phyloP scores from a whole-genome alignment of 306 rosid species.

The Sophora flavescens region DNA sequence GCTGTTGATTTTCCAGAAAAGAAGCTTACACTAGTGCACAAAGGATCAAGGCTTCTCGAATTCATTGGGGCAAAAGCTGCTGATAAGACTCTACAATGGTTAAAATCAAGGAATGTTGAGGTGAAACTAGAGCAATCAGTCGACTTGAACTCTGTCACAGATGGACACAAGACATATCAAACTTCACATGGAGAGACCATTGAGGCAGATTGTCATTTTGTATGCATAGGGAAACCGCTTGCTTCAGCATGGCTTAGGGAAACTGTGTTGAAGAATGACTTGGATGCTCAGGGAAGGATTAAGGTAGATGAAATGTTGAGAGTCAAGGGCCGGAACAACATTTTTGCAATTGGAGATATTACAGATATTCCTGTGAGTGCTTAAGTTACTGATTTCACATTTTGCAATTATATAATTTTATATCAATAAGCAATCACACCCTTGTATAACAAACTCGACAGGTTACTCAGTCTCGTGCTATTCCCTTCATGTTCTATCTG shows the following conservation, averaged over 20 bases:
- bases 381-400: conserved; percentile 18
- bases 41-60: conserved; percentile 76
- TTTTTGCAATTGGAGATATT: conserved; percentile 85
- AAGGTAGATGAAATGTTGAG: conserved; percentile 70
- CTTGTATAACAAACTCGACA: conserved; percentile 24
- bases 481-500: conserved; percentile 6
- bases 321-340: conserved; percentile 64
- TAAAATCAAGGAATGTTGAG: conserved; percentile 64
- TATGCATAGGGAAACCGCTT: conserved; percentile 63
- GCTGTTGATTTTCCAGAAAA: conserved; percentile 74
- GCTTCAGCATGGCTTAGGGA: conserved; percentile 78
- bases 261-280: conserved; percentile 51
- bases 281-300: conserved; percentile 68
- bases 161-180: conserved; percentile 53
- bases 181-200: conserved; percentile 70
- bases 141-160: conserved; percentile 38
- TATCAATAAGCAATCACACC: background rate
- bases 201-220: conserved; percentile 71
- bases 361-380: conserved; percentile 73
- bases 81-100: conserved; percentile 64
- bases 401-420: background rate
- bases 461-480: conserved; percentile 6
- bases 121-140: conserved; percentile 69
- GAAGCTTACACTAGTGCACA: conserved; percentile 71
- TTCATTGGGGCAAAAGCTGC: conserved; percentile 80